Evolutionary conservation across 2,329 filamentous ascomycete genomes (phyloP).

Genomic region (Alternaria gansuensis): DNA sequence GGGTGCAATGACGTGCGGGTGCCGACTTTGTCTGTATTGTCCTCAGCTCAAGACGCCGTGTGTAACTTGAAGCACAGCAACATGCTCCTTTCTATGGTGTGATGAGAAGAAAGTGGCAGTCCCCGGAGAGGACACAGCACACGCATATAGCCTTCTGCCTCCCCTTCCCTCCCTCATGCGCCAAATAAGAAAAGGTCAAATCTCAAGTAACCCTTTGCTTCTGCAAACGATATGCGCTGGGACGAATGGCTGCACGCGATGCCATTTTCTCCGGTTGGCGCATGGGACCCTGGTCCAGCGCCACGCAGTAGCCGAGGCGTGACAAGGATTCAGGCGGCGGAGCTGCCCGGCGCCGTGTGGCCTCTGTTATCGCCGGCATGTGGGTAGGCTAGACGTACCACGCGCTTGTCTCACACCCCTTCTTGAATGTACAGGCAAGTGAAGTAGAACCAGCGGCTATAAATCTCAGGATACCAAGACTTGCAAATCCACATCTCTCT

Average conservation of each 20-base stretch:
- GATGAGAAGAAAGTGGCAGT: neutral
- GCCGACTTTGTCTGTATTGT: neutral
- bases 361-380: constrained; percentile 22
- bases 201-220: constrained; percentile 5
- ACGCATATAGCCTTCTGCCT: constrained; percentile 3
- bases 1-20: constrained; percentile 25
- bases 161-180: constrained; percentile 10
- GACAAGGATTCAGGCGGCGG: constrained; percentile 14
- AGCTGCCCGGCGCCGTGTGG: constrained; percentile 19
- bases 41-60: constrained; percentile 4
- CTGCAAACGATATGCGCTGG: neutral
- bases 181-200: constrained; percentile 10
- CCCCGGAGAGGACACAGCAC: neutral
- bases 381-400: constrained; percentile 8
- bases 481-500: neutral
- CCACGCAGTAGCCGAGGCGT: constrained; percentile 7
- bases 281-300: constrained; percentile 11
- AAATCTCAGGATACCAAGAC: constrained; percentile 2
- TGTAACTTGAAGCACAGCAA: neutral
- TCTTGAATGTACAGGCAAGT: constrained; percentile 12
- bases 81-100: constrained; percentile 1
- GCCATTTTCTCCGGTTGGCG: constrained; percentile 19
- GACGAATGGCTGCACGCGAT: constrained; percentile 4
- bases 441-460: neutral
- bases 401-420: constrained; percentile 24